These are phyloP conservation scores for Paraphaeosphaeria minitans DNA, from an alignment of 2,329 filamentous ascomycete genomes.

Conservation along the genomic window DNA sequence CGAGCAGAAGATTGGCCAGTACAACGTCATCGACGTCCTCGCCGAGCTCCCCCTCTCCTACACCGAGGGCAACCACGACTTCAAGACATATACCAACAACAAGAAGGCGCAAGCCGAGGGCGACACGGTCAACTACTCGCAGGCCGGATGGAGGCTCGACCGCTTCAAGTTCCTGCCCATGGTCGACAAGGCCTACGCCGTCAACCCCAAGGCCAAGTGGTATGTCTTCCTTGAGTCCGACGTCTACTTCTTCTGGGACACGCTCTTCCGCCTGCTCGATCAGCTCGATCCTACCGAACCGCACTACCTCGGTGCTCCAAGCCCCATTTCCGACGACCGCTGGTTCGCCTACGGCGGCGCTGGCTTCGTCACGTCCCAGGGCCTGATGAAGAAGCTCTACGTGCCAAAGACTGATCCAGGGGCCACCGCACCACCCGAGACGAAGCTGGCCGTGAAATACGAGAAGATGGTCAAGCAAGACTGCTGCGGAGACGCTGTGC, in stretches of 20 bases:
- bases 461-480: slow-evolving; percentile 49
- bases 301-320: slow-evolving; percentile 49
- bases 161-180: slow-evolving; percentile 65
- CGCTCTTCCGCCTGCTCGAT: slow-evolving; percentile 50
- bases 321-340: slow-evolving; percentile 36
- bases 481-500: slow-evolving; percentile 50
- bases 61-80: slow-evolving; percentile 54
- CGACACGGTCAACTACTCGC: slow-evolving; percentile 53
- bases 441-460: slow-evolving; percentile 37
- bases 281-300: slow-evolving; percentile 43
- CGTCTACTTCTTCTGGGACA: slow-evolving; percentile 48
- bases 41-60: slow-evolving; percentile 54
- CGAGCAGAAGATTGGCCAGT: slow-evolving; percentile 58
- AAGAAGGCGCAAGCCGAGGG: slow-evolving; percentile 44
- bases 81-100: slow-evolving; percentile 57
- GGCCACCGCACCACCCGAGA: slow-evolving; percentile 36
- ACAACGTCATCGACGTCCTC: slow-evolving; percentile 56
- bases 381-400: slow-evolving; percentile 57
- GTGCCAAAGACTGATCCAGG: slow-evolving; percentile 32
- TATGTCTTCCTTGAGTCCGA: slow-evolving; percentile 48
- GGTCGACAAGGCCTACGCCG: slow-evolving; percentile 56
- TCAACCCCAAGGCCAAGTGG: slow-evolving; percentile 45
- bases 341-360: slow-evolving; percentile 53
- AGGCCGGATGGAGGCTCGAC: slow-evolving; percentile 60
- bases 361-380: slow-evolving; percentile 54